Evolutionary conservation across 1,284 basidiomycete genomes (phyloP).

Genomic region (Malassezia psittaci): DNA sequence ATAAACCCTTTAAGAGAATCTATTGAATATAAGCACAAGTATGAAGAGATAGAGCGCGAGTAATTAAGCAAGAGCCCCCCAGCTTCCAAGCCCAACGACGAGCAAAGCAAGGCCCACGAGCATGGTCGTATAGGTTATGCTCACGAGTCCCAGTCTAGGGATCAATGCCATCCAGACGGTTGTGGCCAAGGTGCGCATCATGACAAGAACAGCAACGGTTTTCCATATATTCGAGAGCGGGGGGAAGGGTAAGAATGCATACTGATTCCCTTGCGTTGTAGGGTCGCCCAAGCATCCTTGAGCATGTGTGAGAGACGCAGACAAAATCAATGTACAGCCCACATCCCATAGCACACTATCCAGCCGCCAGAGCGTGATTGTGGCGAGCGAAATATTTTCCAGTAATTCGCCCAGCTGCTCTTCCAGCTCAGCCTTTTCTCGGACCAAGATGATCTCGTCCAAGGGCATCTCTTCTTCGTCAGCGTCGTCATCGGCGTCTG

Average conservation of each 20-base stretch:
- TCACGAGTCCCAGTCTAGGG: conserved; percentile 31
- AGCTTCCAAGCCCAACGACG: conserved; percentile 28
- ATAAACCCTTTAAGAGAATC: no score
- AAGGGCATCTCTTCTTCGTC: conserved; percentile 10
- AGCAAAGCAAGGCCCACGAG: conserved; percentile 34
- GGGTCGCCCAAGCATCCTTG: conserved; percentile 25
- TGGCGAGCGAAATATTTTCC: conserved; percentile 28
- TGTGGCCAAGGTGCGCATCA: conserved; percentile 30
- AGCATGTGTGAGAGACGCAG: conserved; percentile 29
- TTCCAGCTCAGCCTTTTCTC: conserved; percentile 27
- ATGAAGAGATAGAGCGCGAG: no score
- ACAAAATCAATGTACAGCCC: conserved; percentile 30
- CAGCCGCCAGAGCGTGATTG: conserved; percentile 36
- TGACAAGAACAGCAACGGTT: conserved; percentile 24
- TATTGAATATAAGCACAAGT: no score
- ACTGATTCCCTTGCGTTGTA: conserved; percentile 10
- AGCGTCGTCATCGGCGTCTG: neutral
- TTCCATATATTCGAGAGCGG: conserved; percentile 17
- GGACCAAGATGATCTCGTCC: conserved; percentile 13
- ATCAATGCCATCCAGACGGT: conserved; percentile 30
- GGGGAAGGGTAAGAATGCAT: conserved; percentile 24
- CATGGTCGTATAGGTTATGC: conserved; percentile 31
- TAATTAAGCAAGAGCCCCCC: conserved; percentile 20
- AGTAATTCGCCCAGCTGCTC: conserved; percentile 32
- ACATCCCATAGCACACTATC: conserved; percentile 41